Evolutionary conservation across 768 basidiomycete genomes (phyloP).

Genomic region (Suillus discolor): DNA sequence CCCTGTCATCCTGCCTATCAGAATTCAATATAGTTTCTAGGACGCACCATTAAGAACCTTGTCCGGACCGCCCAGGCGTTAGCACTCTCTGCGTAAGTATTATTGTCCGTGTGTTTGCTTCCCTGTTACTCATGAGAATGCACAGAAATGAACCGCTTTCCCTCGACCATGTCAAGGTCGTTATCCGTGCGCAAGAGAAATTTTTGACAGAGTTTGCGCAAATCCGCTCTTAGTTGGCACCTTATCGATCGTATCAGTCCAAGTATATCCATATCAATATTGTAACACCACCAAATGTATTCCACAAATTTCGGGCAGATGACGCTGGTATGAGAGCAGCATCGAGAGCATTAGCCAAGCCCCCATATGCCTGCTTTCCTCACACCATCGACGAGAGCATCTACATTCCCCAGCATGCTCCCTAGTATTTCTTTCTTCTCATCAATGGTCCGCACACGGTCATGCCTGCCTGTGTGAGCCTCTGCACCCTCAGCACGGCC

Average conservation of each 20-base stretch:
- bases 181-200: conserved; percentile 28
- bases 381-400: conserved; percentile 86
- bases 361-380: conserved; percentile 89
- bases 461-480: conserved; percentile 21
- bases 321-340: not conserved
- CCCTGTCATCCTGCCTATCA: not conserved
- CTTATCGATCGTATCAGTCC: not conserved
- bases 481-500: conserved; percentile 4
- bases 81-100: conserved; percentile 24
- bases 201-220: conserved; percentile 24
- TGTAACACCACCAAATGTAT: conserved; percentile 4
- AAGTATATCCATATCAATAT: conserved; percentile 1
- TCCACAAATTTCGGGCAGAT: not conserved
- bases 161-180: conserved; percentile 25
- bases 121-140: not conserved
- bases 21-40: conserved; percentile 8
- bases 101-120: not conserved
- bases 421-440: conserved; percentile 84
- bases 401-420: conserved; percentile 88
- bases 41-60: conserved; percentile 34
- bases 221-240: conserved; percentile 2
- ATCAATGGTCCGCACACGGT: conserved; percentile 58
- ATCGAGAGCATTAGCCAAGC: conserved; percentile 41
- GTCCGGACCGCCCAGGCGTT: conserved; percentile 34
- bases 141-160: conserved; percentile 16